phyloP scores from a whole-genome alignment of 208 protist species.

The Acanthamoeba triangularis region DNA sequence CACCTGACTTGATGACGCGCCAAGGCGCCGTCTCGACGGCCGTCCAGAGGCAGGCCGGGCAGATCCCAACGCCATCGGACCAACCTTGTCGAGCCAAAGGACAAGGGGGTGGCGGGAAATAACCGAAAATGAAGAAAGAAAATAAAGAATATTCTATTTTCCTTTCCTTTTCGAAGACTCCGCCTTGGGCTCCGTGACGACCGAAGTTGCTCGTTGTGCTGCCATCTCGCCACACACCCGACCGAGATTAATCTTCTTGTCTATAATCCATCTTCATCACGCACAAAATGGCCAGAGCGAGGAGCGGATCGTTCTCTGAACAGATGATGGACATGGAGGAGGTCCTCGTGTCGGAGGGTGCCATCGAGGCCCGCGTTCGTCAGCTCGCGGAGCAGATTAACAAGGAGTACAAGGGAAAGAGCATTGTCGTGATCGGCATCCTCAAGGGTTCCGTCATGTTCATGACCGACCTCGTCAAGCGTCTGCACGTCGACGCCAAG shows the following conservation, averaged over 20 bases:
- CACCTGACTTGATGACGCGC: too few species aligned
- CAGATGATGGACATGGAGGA: constrained; percentile 73
- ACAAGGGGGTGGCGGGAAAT: background rate
- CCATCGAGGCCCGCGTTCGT: constrained; percentile 66
- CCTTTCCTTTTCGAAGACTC: background rate
- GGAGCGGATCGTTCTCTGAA: constrained; percentile 45
- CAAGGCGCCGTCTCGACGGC: too few species aligned
- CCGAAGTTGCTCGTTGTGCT: background rate
- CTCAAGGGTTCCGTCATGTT: constrained; percentile 73
- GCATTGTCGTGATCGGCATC: constrained; percentile 56
- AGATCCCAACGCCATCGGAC: too few species aligned
- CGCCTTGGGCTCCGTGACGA: background rate
- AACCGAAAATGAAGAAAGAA: background rate
- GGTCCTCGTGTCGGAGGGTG: constrained; percentile 53
- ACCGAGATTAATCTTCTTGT: too few species aligned
- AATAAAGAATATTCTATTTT: background rate
- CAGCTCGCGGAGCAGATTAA: constrained; percentile 70
- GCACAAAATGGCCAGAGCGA: background rate
- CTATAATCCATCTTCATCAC: background rate
- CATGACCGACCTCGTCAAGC: constrained; percentile 67
- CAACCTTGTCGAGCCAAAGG: background rate
- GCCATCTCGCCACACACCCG: too few species aligned
- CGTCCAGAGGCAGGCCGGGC: too few species aligned
- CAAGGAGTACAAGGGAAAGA: constrained; percentile 71
- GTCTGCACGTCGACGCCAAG: constrained; percentile 19